phyloP scores from a whole-genome alignment of 139 green algal genomes.

The Chlorella sp. region DNA sequence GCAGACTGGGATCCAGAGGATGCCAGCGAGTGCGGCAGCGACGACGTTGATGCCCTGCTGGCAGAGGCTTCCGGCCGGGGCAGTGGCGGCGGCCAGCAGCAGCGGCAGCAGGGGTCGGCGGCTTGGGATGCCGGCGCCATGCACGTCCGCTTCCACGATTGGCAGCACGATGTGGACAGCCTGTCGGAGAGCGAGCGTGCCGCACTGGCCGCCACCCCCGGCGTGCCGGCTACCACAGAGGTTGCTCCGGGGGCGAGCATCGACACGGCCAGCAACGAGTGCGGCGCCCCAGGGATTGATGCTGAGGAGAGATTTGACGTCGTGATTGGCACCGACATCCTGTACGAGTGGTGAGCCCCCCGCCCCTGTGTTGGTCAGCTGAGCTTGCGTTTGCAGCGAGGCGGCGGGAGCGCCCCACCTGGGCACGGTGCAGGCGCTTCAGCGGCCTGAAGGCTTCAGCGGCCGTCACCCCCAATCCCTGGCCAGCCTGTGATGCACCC shows the following conservation, averaged over 20 bases:
- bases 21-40: slow-evolving; percentile 16
- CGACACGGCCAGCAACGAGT: slow-evolving; percentile 4
- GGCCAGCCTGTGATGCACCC: background rate
- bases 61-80: background rate
- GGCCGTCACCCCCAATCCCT: background rate
- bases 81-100: background rate
- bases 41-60: background rate
- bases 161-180: slow-evolving; percentile 42
- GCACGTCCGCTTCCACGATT: slow-evolving; percentile 67
- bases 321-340: slow-evolving; percentile 76
- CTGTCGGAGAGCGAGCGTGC: background rate
- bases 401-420: too few species aligned
- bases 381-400: too few species aligned
- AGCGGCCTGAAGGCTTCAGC: too few species aligned
- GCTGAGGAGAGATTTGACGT: slow-evolving; percentile 58
- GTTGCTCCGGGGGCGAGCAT: slow-evolving; percentile 3
- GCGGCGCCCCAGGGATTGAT: slow-evolving; percentile 31
- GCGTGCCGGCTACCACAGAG: background rate
- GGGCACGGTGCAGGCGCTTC: too few species aligned
- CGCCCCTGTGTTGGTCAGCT: background rate
- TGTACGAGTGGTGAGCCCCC: slow-evolving; percentile 70
- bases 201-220: background rate
- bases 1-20: slow-evolving; percentile 11
- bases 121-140: slow-evolving; percentile 41
- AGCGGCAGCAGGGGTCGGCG: background rate